These are phyloP conservation scores for Ceratopteris richardii DNA, from an alignment of 75 land plant species.

Conservation along the genomic window DNA sequence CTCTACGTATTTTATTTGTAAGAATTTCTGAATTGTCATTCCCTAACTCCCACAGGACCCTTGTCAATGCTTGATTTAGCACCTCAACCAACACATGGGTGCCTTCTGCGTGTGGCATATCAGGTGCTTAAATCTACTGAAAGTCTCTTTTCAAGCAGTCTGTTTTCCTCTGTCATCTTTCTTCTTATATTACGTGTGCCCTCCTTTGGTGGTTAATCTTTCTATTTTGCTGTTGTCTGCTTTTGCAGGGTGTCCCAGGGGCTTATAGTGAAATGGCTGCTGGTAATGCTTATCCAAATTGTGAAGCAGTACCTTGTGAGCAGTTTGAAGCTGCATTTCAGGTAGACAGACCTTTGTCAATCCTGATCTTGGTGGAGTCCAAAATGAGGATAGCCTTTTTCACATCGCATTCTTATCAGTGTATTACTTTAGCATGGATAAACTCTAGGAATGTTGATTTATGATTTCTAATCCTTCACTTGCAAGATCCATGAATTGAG, in stretches of 20 bases:
- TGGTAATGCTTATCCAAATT: slow-evolving; percentile 80
- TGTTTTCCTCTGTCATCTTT: background rate
- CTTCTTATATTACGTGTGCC: too few relatives aligned
- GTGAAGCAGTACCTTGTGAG: slow-evolving; percentile 96
- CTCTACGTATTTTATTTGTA: too few relatives aligned
- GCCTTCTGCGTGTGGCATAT: slow-evolving; percentile 70
- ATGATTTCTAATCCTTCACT: background rate
- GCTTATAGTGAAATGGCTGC: slow-evolving; percentile 95
- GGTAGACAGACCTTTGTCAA: slow-evolving; percentile 23
- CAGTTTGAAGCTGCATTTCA: slow-evolving; percentile 87
- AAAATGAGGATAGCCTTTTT: background rate
- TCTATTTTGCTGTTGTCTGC: too few relatives aligned
- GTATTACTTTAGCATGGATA: background rate
- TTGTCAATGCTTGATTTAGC: slow-evolving; percentile 36
- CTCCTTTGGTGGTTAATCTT: too few relatives aligned
- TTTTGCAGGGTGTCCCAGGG: slow-evolving; percentile 69
- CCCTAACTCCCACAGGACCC: slow-evolving; percentile 38
- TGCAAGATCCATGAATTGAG: background rate
- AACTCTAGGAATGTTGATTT: too few relatives aligned
- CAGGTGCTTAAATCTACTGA: slow-evolving; percentile 36
- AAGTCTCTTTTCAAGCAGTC: background rate
- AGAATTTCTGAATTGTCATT: too few relatives aligned
- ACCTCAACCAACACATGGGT: slow-evolving; percentile 26
- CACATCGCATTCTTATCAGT: background rate
- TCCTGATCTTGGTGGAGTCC: background rate